Evolutionary conservation across 768 basidiomycete genomes (phyloP).

Genomic region (Tulasnella sp.): DNA sequence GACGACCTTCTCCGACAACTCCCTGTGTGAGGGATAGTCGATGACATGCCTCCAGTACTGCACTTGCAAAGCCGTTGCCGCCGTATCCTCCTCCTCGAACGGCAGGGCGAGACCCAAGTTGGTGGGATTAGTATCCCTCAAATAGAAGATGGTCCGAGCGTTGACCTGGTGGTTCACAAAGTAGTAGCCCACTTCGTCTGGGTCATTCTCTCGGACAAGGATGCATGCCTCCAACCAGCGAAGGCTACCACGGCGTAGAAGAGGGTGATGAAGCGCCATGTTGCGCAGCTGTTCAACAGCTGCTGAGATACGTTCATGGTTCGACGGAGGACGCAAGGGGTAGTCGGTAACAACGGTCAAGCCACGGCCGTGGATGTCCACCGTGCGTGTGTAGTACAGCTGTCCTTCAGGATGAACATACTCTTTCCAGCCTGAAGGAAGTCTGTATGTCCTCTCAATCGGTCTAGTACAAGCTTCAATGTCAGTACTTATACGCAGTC

Average conservation of each 20-base stretch:
- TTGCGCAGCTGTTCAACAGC: neutral
- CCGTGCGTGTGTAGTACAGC: neutral
- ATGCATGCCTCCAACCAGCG: neutral
- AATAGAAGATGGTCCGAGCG: neutral
- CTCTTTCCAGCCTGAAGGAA: neutral
- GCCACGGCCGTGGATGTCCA: neutral
- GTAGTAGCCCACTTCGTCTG: neutral
- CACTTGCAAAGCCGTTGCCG: neutral
- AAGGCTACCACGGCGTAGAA: neutral
- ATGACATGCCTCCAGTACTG: constrained; percentile 2
- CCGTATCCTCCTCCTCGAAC: neutral
- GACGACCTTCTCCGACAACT: neutral
- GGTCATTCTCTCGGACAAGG: neutral
- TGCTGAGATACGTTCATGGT: neutral
- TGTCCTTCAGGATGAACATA: constrained; percentile 7
- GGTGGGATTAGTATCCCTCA: neutral
- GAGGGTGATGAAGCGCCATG: neutral
- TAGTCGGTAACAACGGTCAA: constrained; percentile 1
- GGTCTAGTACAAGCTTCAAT: neutral
- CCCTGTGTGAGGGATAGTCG: neutral
- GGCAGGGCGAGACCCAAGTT: neutral
- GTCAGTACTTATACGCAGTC: neutral
- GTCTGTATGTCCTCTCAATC: neutral
- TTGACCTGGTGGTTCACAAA: neutral
- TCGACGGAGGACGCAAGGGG: neutral